Evolutionary conservation across 306 rosid species (phyloP).

Genomic region (Cicer yamashitae): DNA sequence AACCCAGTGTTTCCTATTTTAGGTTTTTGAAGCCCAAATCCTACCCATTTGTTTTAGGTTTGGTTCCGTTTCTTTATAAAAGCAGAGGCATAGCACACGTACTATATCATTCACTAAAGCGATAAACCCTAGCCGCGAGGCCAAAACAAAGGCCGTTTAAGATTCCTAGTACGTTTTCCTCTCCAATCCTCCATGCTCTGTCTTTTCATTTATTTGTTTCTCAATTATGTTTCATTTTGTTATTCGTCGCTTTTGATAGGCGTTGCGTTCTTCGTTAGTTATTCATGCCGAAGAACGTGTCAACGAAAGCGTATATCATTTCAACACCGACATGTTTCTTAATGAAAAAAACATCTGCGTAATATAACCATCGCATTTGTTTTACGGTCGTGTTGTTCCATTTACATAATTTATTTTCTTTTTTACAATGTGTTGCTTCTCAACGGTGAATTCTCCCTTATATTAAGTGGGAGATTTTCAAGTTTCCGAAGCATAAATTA

Average conservation of each 20-base stretch:
- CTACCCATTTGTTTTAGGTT: background rate
- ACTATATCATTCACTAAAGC: accelerated
- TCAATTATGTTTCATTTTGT: accelerated
- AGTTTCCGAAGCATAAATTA: conserved; percentile 86
- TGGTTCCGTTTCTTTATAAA: conserved; percentile 27
- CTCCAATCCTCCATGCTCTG: background rate
- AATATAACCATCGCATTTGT: conserved; percentile 41
- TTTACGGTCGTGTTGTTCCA: conserved; percentile 53
- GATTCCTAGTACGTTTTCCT: conserved; percentile 19
- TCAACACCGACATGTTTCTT: conserved; percentile 42
- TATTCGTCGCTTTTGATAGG: conserved; percentile 76
- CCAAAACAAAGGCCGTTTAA: background rate
- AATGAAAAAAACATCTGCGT: conserved; percentile 34
- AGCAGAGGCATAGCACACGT: background rate
- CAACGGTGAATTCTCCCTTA: conserved; percentile 70
- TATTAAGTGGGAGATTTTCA: conserved; percentile 62
- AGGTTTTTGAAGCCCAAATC: conserved; percentile 16
- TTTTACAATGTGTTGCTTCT: conserved; percentile 63
- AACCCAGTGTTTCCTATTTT: background rate
- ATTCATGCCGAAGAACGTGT: conserved; percentile 70
- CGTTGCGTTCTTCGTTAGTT: conserved; percentile 73
- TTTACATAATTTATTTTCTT: background rate
- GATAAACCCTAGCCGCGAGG: conserved; percentile 45
- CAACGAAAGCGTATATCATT: conserved; percentile 81
- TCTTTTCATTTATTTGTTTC: too few species aligned